Base-by-base conservation (phyloP, 1,284 basidiomycete species). In the Chalciporus sp. region DNA sequence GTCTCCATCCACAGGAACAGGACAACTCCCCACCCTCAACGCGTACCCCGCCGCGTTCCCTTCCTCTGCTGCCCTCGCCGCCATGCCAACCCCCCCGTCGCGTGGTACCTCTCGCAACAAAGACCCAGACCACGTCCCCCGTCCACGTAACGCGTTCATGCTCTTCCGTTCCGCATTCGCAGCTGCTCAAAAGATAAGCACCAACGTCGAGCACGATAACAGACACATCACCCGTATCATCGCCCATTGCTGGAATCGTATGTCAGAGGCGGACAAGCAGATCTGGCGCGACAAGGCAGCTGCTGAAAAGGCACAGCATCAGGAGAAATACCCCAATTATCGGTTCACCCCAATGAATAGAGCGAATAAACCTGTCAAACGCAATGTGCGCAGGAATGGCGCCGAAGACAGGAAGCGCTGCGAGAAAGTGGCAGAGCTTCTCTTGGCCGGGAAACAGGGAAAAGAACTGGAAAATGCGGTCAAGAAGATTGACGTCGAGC, bases 91-190 rank as follows among this genome's bases (percentile, higher is more conserved):
- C 7, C 70, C 67, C 42, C 66, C 59, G 16, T 63, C 67, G 0
- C 66, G 67, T 45, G 33, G 47, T 4, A 55, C 64, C 0, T 55
- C 68, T 7, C 69, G 70, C 2, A 69, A 71, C 49, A 71, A 67
- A 20, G 47, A 70, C 39, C 68, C 69, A 1, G 42, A 67, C 17
- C 74, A 74, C 59, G 79, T 92, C 51, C 88, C 87, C 47, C 83
- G 92, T 12, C 92, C 92, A 0, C 77, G 86, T 28, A 94, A 94
- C 68, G 84, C 89, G 26, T 94, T 92, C 75, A 91, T 94, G 74
- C 80, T 94, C 66, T 94, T 89, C 70, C 83, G 91, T 42, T 86
- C 86, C 45, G 84, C 89, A 56, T 85, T 86, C 52, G 80, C 82
- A 48, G 77, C 80, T 4, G 69, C 73, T 29, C 67, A 74, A 45